Base-by-base conservation (phyloP, 2,329 filamentous ascomycete genomes). In the Rutstroemia sp. region DNA sequence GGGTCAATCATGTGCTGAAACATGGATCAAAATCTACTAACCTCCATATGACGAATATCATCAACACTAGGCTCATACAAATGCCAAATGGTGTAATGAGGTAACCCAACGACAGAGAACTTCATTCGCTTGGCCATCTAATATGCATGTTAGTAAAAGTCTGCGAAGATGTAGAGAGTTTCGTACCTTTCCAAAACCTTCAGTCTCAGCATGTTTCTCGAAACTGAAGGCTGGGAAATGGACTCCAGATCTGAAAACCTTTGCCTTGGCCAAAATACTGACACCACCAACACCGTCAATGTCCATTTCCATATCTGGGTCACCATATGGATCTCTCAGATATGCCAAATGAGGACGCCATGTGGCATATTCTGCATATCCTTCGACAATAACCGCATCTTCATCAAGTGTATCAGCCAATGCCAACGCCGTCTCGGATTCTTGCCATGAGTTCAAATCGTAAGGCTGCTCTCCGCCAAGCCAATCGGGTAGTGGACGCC, bases 241-340 rank as follows among this genome's bases (percentile, higher is more conserved):
- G 36, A 95, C 92, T 45, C 94, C 94, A 47, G 89, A 87, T 60
- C 94, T 84, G 77, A 99, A 99, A 0, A 99, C 94, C 65, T 87
- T 88, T 2, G 94, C 94, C 73, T 97, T 99, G 47, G 94, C 92
- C 65, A 99, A 74, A 67, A 99, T 99, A 74, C 91, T 96, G 65
- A 99, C 94, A 73, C 94, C 94, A 51, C 94, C 92, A 48, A 99
- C 92, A 63, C 94, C 94, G 65, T 99, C 94, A 65, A 99, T 92
- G 67, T 99, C 94, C 94, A 99, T 97, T 71, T 99, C 94, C 87
- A 97, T 96, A 69, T 99, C 94, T 19, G 92, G 92, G 69, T 99
- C 94, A 40, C 94, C 94, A 67, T 95, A 97, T 2, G 94, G 94
- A 69, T 99, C 94, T 58, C 94, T 87, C 7, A 99, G 82, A 70